Evolutionary conservation across 73 alveolate genomes (phyloP).

Genomic region (Tetrahymena malaccensis): DNA sequence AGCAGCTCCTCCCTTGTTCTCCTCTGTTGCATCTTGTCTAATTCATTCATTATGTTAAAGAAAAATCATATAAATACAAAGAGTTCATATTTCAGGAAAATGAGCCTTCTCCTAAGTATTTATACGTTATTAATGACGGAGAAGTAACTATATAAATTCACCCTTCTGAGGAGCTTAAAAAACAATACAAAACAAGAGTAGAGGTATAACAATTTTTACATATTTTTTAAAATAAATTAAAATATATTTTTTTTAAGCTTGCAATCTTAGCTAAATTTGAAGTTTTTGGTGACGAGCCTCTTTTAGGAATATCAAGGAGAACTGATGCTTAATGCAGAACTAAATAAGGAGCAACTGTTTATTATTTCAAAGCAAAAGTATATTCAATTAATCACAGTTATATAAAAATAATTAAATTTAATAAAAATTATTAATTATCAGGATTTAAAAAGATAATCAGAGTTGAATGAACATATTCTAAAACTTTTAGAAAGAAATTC

Average conservation of each 20-base stretch:
- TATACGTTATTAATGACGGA: neutral
- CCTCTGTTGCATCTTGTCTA: neutral
- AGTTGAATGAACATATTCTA: neutral
- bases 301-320: neutral
- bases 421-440: neutral
- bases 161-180: neutral
- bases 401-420: neutral
- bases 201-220: neutral
- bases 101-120: neutral
- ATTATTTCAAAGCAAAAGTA: neutral
- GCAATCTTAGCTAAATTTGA: neutral
- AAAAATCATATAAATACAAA: neutral
- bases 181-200: neutral
- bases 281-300: neutral
- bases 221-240: neutral
- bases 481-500: neutral
- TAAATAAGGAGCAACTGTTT: neutral
- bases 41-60: neutral
- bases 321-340: neutral
- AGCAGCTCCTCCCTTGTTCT: neutral
- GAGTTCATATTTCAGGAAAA: neutral
- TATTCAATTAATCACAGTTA: neutral
- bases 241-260: neutral
- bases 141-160: neutral
- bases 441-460: neutral